These are phyloP conservation scores for Actinomucor elegans DNA, from an alignment of 371 early-diverging fungal genomes.

Conservation along the genomic window DNA sequence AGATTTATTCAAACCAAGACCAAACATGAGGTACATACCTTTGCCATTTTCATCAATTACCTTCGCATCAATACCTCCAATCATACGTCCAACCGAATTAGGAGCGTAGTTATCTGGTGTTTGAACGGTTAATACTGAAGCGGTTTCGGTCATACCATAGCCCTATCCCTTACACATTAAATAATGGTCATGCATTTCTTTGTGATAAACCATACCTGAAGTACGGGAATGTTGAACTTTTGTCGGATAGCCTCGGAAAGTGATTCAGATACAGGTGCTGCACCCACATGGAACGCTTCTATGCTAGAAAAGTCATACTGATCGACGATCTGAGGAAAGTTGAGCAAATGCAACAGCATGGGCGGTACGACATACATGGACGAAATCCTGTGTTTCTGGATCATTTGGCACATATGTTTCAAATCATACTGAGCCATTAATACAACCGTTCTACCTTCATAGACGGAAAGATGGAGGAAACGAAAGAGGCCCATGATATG, in stretches of 20 bases:
- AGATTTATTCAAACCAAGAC: no score
- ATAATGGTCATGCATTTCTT: conserved; percentile 35
- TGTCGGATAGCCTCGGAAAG: background rate
- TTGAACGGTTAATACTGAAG: conserved; percentile 34
- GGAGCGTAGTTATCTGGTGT: conserved; percentile 61
- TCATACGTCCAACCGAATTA: conserved; percentile 52
- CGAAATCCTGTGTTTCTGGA: conserved; percentile 62
- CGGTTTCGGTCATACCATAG: conserved; percentile 68
- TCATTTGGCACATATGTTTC: conserved; percentile 42
- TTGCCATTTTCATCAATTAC: conserved; percentile 5
- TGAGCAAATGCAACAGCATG: conserved; percentile 44
- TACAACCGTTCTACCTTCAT: conserved; percentile 1
- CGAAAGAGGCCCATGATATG: conserved; percentile 71
- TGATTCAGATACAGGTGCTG: conserved; percentile 60
- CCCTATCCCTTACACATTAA: conserved; percentile 28
- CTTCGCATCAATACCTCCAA: conserved; percentile 43
- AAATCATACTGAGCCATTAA: conserved; percentile 36
- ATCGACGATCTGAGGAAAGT: conserved; percentile 50
- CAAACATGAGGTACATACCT: background rate
- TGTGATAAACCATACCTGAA: background rate
- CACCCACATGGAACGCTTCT: conserved; percentile 57
- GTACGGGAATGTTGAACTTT: conserved; percentile 5
- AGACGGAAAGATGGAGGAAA: conserved; percentile 4
- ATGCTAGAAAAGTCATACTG: conserved; percentile 63
- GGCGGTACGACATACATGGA: conserved; percentile 68